Evolutionary conservation across 768 basidiomycete species (phyloP).

Genomic region (Rhodocollybia butyracea): DNA sequence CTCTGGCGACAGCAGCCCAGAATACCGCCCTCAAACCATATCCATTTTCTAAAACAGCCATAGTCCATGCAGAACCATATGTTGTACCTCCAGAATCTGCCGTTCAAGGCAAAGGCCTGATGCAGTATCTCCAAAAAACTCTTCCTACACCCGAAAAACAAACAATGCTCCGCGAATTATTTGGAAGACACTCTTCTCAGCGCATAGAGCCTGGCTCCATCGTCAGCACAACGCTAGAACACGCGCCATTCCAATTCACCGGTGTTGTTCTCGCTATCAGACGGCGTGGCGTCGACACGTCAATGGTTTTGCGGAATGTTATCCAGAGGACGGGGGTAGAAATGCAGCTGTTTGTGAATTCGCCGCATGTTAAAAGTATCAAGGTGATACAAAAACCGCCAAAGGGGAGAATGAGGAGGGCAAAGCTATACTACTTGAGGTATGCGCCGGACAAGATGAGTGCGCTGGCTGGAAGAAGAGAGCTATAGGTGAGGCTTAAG

Average conservation of each 20-base stretch:
- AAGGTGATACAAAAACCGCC: slow-evolving; percentile 69
- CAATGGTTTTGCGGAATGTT: slow-evolving; percentile 87
- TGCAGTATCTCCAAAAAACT: slow-evolving; percentile 67
- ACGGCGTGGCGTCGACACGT: slow-evolving; percentile 81
- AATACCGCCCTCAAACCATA: slow-evolving; percentile 40
- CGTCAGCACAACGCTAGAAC: slow-evolving; percentile 70
- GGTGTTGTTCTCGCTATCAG: slow-evolving; percentile 85
- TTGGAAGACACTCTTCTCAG: slow-evolving; percentile 65
- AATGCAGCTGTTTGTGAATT: slow-evolving; percentile 85
- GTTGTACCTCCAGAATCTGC: slow-evolving; percentile 35
- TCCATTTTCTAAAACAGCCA: slow-evolving; percentile 71
- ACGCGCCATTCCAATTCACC: slow-evolving; percentile 81
- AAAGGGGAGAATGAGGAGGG: slow-evolving; percentile 63
- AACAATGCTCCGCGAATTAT: slow-evolving; percentile 62
- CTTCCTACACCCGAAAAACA: slow-evolving; percentile 69
- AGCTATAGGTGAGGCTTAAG: slow-evolving; percentile 21
- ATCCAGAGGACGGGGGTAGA: slow-evolving; percentile 91
- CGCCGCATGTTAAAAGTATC: slow-evolving; percentile 86
- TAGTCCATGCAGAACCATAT: slow-evolving; percentile 46
- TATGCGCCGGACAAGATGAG: slow-evolving; percentile 86
- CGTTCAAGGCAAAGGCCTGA: slow-evolving; percentile 68
- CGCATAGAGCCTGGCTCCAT: slow-evolving; percentile 84
- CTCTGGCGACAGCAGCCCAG: slow-evolving; percentile 41
- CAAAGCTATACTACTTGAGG: slow-evolving; percentile 81
- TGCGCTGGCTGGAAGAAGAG: slow-evolving; percentile 50